A percentile compares a stretch with the other conserved stretches of the same genome.
Conservation (phyloP, 768 basidiomycete species). For the Kwoniella dejecticola region DNA sequence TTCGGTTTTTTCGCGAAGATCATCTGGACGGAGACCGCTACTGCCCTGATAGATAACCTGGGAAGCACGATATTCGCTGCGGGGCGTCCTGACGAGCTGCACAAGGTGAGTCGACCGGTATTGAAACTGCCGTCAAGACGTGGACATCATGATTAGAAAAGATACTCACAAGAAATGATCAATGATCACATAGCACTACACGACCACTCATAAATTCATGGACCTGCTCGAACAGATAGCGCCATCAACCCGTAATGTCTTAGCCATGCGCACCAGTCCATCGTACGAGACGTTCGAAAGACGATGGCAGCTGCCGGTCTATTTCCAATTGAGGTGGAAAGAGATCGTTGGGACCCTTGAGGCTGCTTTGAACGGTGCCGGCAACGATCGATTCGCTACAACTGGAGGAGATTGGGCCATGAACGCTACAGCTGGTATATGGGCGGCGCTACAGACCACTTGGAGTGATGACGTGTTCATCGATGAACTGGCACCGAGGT, state of each 20-base stretch:
- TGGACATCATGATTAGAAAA: no score
- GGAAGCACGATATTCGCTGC: constrained; percentile 84
- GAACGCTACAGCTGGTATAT: constrained; percentile 68
- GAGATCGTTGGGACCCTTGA: constrained; percentile 81
- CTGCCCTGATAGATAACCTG: constrained; percentile 79
- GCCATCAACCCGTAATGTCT: constrained; percentile 70
- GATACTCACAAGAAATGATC: no score
- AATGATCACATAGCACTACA: constrained; percentile 76
- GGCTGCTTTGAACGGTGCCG: constrained; percentile 59
- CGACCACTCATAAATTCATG: constrained; percentile 79
- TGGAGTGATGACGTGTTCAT: constrained; percentile 88
- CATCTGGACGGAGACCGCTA: constrained; percentile 81
- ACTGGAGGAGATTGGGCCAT: constrained; percentile 44
- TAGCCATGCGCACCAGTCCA: constrained; percentile 71
- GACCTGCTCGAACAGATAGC: constrained; percentile 77
- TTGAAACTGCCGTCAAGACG: no score
- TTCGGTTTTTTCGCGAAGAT: constrained; percentile 87
- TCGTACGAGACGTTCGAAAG: constrained; percentile 72
- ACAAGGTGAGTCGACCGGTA: constrained; percentile 76
- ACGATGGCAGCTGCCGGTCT: constrained; percentile 94
- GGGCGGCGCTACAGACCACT: constrained; percentile 72
- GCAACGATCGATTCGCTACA: constrained; percentile 2
- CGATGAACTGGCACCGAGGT: constrained; percentile 75
- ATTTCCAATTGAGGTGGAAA: constrained; percentile 96
- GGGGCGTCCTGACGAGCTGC: constrained; percentile 85